Percentiles rank a stretch among this genome's conserved stretches.
phyloP scores from a whole-genome alignment of 2,329 filamentous ascomycete species.

The Atkinsonella hypoxylon region DNA sequence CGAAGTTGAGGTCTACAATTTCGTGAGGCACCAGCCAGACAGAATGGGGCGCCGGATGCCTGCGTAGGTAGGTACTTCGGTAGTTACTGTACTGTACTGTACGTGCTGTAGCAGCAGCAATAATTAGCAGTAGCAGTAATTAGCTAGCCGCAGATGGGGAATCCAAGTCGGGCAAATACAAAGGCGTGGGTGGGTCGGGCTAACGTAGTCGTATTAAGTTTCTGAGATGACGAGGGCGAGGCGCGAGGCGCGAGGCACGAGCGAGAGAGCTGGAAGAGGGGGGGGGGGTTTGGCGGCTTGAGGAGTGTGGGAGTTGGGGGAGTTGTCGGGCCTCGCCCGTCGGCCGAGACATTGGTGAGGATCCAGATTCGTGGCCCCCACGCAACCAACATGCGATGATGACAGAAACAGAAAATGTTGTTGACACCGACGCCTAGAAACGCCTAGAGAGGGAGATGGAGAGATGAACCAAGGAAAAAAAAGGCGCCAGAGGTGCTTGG shows the following conservation, averaged over 20 bases:
- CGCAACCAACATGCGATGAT: not conserved
- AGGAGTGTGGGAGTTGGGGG: not conserved
- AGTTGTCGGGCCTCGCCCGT: not conserved
- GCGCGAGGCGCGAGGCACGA: too few species aligned
- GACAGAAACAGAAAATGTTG: not conserved
- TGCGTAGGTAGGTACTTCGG: too few species aligned
- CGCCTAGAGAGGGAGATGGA: not conserved
- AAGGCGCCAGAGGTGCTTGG: too few species aligned
- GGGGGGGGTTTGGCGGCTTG: not conserved
- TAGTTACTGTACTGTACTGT: too few species aligned
- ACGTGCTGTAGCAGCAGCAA: too few species aligned
- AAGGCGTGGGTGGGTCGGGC: too few species aligned
- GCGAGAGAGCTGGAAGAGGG: too few species aligned
- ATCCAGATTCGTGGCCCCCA: not conserved
- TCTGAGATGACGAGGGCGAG: too few species aligned
- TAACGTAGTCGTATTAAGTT: too few species aligned
- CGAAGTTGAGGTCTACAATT: not conserved
- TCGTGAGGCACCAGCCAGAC: not conserved
- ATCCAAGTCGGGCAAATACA: too few species aligned
- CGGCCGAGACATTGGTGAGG: slow-evolving; percentile 4
- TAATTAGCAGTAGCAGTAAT: too few species aligned
- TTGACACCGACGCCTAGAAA: not conserved
- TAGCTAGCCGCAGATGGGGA: too few species aligned
- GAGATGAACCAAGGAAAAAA: not conserved
- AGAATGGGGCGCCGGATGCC: not conserved